These are phyloP conservation scores for Xylaria sp. DNA, from an alignment of 2,329 filamentous ascomycete genomes.

Conservation along the genomic window DNA sequence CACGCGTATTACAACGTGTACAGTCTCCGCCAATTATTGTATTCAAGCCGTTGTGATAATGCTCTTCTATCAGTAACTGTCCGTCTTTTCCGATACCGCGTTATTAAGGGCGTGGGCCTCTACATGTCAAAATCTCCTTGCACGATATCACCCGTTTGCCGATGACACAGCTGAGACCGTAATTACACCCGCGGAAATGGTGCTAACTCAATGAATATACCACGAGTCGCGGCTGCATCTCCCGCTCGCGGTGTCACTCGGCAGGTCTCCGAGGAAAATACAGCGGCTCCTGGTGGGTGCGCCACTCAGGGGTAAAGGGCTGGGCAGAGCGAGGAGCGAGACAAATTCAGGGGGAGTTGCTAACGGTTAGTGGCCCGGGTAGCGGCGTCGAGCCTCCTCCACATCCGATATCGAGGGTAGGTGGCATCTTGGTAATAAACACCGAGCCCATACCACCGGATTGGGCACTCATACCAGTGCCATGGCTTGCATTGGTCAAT, in stretches of 20 bases:
- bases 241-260: not conserved
- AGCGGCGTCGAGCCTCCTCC: not conserved
- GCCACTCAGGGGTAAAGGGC: not conserved
- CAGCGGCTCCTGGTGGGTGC: not conserved
- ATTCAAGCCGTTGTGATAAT: too few relatives aligned
- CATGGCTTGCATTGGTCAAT: not conserved
- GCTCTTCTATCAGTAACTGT: too few relatives aligned
- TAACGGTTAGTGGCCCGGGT: too few relatives aligned
- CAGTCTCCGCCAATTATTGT: too few relatives aligned
- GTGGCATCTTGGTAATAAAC: not conserved
- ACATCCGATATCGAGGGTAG: not conserved
- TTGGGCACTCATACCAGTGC: not conserved
- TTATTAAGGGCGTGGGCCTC: too few relatives aligned
- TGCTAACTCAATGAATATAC: slow-evolving; percentile 1
- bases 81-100: too few relatives aligned
- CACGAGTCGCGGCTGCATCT: slow-evolving; percentile 3
- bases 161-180: not conserved
- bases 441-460: not conserved
- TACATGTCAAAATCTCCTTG: not conserved
- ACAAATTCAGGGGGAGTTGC: not conserved
- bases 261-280: not conserved
- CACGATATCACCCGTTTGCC: not conserved
- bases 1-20: too few relatives aligned
- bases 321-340: not conserved
- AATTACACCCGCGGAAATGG: not conserved